phyloP scores from a whole-genome alignment of 108 stramenopile species.

The Stephanodiscus minutulus region DNA sequence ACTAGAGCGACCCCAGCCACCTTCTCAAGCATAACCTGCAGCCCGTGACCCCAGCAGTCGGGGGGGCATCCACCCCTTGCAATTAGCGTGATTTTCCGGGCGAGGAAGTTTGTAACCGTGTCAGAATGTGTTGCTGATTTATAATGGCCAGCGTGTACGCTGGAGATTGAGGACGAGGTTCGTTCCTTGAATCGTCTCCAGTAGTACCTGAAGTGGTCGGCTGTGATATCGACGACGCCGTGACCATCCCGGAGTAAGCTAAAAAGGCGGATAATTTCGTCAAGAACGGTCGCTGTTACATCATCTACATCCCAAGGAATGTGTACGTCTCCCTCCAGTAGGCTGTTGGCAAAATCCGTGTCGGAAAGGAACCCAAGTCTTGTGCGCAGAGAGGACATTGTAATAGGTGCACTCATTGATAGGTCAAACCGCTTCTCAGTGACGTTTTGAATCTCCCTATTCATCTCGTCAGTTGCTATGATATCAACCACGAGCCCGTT shows the following conservation, averaged over 20 bases:
- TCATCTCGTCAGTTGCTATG: not conserved
- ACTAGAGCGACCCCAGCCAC: no score
- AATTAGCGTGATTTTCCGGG: not conserved
- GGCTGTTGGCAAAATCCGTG: not conserved
- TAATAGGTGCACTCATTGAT: not conserved
- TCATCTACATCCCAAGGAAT: not conserved
- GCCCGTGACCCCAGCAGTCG: not conserved
- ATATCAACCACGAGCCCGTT: no score
- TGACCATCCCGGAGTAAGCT: not conserved
- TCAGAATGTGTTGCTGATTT: not conserved
- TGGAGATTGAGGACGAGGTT: conserved; percentile 13
- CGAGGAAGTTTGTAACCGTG: not conserved
- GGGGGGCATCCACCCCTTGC: not conserved
- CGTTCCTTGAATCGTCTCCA: conserved; percentile 9
- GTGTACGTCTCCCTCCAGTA: not conserved
- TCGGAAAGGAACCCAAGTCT: conserved; percentile 18
- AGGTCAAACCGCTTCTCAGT: not conserved
- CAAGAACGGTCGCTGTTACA: not conserved
- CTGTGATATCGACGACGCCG: not conserved
- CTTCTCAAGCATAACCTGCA: no score
- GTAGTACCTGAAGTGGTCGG: conserved; percentile 12
- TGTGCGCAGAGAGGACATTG: not conserved
- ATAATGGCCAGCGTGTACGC: conserved; percentile 10
- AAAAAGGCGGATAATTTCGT: conserved; percentile 4
- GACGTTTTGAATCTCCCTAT: not conserved